phyloP scores from a whole-genome alignment of 805 yeast genomes.

The Metschnikowia aberdeeniae region DNA sequence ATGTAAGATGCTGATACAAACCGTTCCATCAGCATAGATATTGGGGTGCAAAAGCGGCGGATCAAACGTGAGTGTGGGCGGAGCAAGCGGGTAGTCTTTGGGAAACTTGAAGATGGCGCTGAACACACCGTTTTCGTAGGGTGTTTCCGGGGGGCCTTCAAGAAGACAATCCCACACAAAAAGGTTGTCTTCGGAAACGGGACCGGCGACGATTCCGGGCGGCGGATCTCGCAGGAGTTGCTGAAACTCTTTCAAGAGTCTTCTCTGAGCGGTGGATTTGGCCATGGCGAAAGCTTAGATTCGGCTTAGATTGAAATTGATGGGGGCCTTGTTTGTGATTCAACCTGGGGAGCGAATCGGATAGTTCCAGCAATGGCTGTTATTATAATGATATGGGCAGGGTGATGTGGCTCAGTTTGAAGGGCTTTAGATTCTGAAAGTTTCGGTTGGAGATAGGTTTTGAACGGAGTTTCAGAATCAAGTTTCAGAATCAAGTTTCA shows the following conservation, averaged over 20 bases:
- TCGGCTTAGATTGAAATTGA: not conserved
- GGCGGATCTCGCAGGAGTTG: slow-evolving; percentile 84
- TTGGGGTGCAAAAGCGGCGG: slow-evolving; percentile 92
- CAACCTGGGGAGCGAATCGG: not conserved
- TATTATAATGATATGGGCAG: no score
- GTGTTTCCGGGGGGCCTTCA: slow-evolving; percentile 80
- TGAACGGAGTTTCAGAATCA: no score
- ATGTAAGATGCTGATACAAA: slow-evolving; percentile 91
- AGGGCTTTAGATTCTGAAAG: no score
- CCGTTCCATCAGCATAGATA: slow-evolving; percentile 90
- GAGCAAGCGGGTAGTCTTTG: slow-evolving; percentile 74
- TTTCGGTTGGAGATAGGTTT: no score
- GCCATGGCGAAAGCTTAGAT: slow-evolving; percentile 7
- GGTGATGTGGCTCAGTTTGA: no score
- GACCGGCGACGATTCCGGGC: slow-evolving; percentile 95
- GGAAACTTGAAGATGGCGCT: slow-evolving; percentile 74
- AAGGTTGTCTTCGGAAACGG: slow-evolving; percentile 67
- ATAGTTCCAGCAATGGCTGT: no score
- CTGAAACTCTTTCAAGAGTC: slow-evolving; percentile 85
- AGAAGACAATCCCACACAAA: slow-evolving; percentile 81
- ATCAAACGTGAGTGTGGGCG: slow-evolving; percentile 70
- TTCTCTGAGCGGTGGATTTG: slow-evolving; percentile 67
- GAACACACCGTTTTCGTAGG: slow-evolving; percentile 85
- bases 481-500: no score
- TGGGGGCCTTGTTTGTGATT: not conserved